These are phyloP conservation scores for Inga leiocalycina DNA, from an alignment of 306 rosid species.

Conservation along the genomic window DNA sequence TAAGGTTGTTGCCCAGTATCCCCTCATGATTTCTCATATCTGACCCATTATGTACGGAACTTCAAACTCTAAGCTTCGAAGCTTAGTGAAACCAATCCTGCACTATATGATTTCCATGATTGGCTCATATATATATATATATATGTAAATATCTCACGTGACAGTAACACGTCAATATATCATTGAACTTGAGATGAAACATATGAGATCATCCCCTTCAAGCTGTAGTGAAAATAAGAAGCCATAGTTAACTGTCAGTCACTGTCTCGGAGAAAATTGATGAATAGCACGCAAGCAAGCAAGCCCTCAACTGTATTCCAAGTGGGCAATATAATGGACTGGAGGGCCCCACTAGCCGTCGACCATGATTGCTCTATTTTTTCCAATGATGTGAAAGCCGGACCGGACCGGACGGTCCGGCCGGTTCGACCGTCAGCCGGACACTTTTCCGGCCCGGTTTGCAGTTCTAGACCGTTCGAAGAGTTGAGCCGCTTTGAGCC, in stretches of 20 bases:
- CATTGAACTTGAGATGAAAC: not conserved
- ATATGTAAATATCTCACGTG: not conserved
- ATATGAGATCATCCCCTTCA: not conserved
- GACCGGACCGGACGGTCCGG: no score
- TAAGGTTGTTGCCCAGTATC: no score
- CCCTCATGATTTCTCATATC: not conserved
- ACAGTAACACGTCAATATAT: not conserved
- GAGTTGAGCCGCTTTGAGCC: no score
- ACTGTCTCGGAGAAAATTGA: constrained; percentile 8
- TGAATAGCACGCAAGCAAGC: constrained; percentile 7
- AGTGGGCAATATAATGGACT: constrained; percentile 3
- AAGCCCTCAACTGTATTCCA: constrained; percentile 3
- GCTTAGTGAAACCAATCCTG: not conserved
- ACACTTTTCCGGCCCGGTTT: no score
- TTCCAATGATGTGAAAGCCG: no score
- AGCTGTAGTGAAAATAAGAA: not conserved
- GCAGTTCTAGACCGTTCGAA: no score
- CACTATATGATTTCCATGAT: not conserved
- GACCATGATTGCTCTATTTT: not conserved
- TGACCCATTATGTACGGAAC: not conserved
- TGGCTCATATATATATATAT: not conserved
- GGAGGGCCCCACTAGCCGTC: not conserved
- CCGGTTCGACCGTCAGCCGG: no score
- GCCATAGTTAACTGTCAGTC: not conserved
- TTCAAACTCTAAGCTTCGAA: not conserved